Evolutionary conservation across 306 rosid genomes (phyloP), one percentile per base, ranked within the genome.

Genomic region (Notholithocarpus densiflorus): DNA sequence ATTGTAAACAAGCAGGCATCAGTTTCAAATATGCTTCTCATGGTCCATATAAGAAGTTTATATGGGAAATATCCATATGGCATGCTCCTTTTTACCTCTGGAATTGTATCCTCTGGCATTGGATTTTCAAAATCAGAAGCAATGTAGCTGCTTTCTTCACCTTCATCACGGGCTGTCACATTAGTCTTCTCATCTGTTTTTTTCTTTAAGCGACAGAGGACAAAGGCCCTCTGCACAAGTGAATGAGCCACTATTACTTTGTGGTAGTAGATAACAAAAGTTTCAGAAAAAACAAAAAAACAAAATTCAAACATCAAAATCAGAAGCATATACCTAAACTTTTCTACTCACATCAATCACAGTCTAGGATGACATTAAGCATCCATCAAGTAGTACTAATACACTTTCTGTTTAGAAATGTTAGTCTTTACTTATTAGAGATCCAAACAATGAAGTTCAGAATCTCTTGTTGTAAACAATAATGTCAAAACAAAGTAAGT

Each of bases 161-260:
- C 82, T 75, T 82, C 88, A 75, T 65, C 74, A 18, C 3, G 3
- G 18, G 53, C n/a, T 68, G 40, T 17, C 75, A 19, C 76, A 6
- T 74, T 72, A 53, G 56, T 32, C 45, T n/a, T 59, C 78, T 40
- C 62, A 56, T 78, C 82, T 26, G 72, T 8, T 23, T 75, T 84
- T 73, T 59, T 76, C 32, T 37, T 90, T 75, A 94, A 54, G 23
- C 82, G 84, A 71, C 88, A 80, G 31, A 94, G 24, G 68, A 89
- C 90, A 71, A 83, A 87, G 45, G 78, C 61, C 59, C 70, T 74
- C 98, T 90, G 73, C 79, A 83, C 29, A 75, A 77, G 64, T 69
- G 54, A 61, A 45, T 19, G 21, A 29, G 71, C 72, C 78, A 79
- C 21, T 23, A 51, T 68, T 75, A 10, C 69, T 70, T 31, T 57